Base-by-base conservation (phyloP, 306 rosid genomes). In the Inga laurina region DNA sequence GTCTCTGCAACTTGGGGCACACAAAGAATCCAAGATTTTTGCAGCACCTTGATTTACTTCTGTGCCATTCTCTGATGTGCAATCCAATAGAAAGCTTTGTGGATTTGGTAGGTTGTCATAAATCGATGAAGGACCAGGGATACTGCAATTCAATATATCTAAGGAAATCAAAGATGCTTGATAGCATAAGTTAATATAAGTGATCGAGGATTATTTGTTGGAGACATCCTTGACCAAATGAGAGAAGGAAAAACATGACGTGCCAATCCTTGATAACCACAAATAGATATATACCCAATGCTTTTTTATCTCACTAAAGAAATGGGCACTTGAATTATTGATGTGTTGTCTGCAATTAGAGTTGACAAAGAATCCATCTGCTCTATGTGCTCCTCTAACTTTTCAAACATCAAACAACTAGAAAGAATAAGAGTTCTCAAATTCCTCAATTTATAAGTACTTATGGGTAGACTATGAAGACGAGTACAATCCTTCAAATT, bases 141-240 rank as follows among this genome's bases (percentile, higher is more conserved):
- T 24, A 24, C 14, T 32, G 13, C 6, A 15, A n/a, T 74, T 30
- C 24, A 15, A 1, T 16, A 45, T 24, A 57, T 75, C 35, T 4
- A 7, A 68, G 46, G 71, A 46, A 67, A 74, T 52, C 10, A 48
- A 32, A 11, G 74, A 70, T 32, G 27, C 39, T 27, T 46, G 69
- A 18, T 4, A 9, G 46, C 9, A 64, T 27, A 32, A 30, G 39
- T 11, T 32, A 18, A 82, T 56, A 13, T 22, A 8, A 39, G 15
- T 24, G 82, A 61, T 19, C 73, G 70, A 1, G 64, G 24, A 52
- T 3, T 39, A 22, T 72, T 82, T 43, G 27, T 79, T 41, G 89
- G 90, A 64, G 83, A 83, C 27, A 66, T 75, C 84, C 85, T 81
- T 37, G 88, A 87, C 77, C 74, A 44, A 37, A 85, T 16, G 1